phyloP scores from a whole-genome alignment of 805 yeast genomes.

The Ogataea nitratoaversa region DNA sequence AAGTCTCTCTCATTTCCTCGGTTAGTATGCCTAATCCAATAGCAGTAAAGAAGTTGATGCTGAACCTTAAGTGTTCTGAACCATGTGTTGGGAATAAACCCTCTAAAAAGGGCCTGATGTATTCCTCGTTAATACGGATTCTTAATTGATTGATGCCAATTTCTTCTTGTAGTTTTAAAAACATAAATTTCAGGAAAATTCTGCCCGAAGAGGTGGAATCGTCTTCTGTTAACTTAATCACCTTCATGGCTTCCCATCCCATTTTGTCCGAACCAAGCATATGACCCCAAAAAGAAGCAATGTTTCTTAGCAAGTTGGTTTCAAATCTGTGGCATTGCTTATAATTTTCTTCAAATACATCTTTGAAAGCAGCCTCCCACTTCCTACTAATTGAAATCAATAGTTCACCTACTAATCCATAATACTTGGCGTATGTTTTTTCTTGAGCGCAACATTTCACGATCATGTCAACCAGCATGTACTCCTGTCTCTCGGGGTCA shows the following conservation, averaged over 20 bases:
- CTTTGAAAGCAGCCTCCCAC: conserved; percentile 57
- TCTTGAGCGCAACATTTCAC: conserved; percentile 82
- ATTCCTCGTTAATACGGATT: conserved; percentile 48
- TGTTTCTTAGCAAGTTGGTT: conserved; percentile 67
- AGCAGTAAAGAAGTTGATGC: conserved; percentile 90
- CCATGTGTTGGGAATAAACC: conserved; percentile 66
- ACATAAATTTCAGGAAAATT: conserved; percentile 74
- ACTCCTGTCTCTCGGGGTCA: conserved; percentile 39
- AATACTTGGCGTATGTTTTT: conserved; percentile 79
- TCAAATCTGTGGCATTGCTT: conserved; percentile 60
- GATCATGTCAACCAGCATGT: conserved; percentile 64
- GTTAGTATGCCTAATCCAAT: conserved; percentile 84
- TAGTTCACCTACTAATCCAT: conserved; percentile 71
- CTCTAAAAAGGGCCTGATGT: conserved; percentile 41
- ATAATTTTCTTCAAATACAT: conserved; percentile 55
- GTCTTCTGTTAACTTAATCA: conserved; percentile 58
- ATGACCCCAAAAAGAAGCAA: conserved; percentile 86
- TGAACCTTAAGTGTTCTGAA: conserved; percentile 56
- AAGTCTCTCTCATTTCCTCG: conserved; percentile 64
- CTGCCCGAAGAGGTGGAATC: conserved; percentile 79
- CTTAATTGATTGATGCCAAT: conserved; percentile 55
- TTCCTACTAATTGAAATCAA: conserved; percentile 44
- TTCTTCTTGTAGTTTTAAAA: conserved; percentile 76
- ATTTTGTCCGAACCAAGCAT: conserved; percentile 66
- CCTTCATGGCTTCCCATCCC: conserved; percentile 56